These are phyloP conservation scores for Casuarina equisetifolia DNA, from an alignment of 306 rosid genomes.

Conservation along the genomic window DNA sequence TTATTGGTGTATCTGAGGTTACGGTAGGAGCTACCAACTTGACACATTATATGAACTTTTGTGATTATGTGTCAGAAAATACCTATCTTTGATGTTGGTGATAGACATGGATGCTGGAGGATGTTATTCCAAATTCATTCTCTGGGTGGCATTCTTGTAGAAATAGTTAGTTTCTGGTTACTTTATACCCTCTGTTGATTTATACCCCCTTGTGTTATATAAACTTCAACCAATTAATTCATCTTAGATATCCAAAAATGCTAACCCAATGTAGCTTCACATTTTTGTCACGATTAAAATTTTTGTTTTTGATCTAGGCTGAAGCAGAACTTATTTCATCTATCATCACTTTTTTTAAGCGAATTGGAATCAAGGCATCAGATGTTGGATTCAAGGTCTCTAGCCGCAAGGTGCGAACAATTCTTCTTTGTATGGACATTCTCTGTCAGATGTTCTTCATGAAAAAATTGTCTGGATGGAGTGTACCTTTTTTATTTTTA, in stretches of 20 bases:
- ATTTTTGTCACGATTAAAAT: constrained; percentile 13
- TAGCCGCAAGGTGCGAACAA: constrained; percentile 77
- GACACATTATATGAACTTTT: constrained; percentile 16
- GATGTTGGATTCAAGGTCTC: constrained; percentile 98
- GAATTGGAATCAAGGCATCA: constrained; percentile 76
- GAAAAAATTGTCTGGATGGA: constrained; percentile 8
- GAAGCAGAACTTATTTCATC: constrained; percentile 95
- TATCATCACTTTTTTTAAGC: constrained; percentile 80
- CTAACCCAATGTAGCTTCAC: not conserved
- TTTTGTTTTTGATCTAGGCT: constrained; percentile 53
- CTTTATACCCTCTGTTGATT: not conserved
- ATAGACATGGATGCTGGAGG: not conserved
- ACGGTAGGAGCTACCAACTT: constrained; percentile 51
- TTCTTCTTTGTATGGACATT: constrained; percentile 14
- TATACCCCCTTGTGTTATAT: no score
- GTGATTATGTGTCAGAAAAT: not conserved
- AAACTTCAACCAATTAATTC: not conserved
- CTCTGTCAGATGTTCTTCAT: not conserved
- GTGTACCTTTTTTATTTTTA: constrained; percentile 19
- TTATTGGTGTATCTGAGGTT: constrained; percentile 86
- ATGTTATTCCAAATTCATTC: constrained; percentile 1
- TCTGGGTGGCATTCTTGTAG: not conserved
- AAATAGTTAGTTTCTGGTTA: not conserved
- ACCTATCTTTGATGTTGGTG: not conserved
- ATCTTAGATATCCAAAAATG: not conserved